Percentiles rank a stretch among this genome's conserved stretches.
These are phyloP conservation scores for Triticum aestivum DNA, from an alignment of 176 grass and related monocot species.

Conservation along the genomic window IWGSC_CS_RefSeq_v2.1 NC_057798.1:3855795-3856294, in stretches of 20 bases:
- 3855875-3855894: conserved; percentile 55
- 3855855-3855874: conserved; percentile 45
- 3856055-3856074: not conserved
- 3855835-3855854: conserved; percentile 34
- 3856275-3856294: not conserved
- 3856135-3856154: not conserved
- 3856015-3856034: not conserved
- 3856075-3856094: not conserved
- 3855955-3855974: conserved; percentile 35
- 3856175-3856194: not conserved
- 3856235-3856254: not conserved
- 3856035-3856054: not conserved
- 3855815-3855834: not conserved
- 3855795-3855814: not conserved
- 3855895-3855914: conserved; percentile 20
- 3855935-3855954: conserved; percentile 67
- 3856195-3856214: not conserved
- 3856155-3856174: not conserved
- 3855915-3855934: conserved; percentile 61
- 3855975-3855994: not conserved
- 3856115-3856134: not conserved
- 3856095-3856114: not conserved
- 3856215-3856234: not conserved
- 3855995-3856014: not conserved
- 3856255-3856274: not conserved